phyloP scores from a whole-genome alignment of 495 filamentous ascomycete species.

The Aspergillus incahuasiensis region DNA sequence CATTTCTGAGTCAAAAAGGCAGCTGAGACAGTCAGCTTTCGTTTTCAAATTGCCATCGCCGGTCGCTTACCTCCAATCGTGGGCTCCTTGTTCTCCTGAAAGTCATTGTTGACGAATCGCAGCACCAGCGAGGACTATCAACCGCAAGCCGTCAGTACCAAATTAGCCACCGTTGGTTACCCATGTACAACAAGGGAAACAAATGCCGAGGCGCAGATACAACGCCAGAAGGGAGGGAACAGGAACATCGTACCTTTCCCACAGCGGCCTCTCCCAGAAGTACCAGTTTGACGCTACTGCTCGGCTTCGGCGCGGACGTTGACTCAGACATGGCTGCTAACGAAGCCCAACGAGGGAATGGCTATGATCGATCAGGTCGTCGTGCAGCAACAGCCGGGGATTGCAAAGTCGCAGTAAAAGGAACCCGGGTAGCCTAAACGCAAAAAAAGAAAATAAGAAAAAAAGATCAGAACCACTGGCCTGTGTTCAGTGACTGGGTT shows the following conservation, averaged over 20 bases:
- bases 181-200: slow-evolving; percentile 18
- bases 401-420: slow-evolving; percentile 23
- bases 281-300: slow-evolving; percentile 98
- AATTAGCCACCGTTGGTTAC: slow-evolving; percentile 14
- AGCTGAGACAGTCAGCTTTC: slow-evolving; percentile 53
- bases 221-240: background rate
- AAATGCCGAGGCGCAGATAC: slow-evolving; percentile 7
- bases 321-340: slow-evolving; percentile 38
- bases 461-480: slow-evolving; percentile 14
- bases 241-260: slow-evolving; percentile 70
- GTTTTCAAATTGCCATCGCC: background rate
- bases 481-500: slow-evolving; percentile 7
- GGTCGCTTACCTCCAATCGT: slow-evolving; percentile 85
- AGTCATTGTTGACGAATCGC: slow-evolving; percentile 99
- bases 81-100: slow-evolving; percentile 99
- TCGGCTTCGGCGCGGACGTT: slow-evolving; percentile 72
- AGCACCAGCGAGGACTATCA: slow-evolving; percentile 90
- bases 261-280: slow-evolving; percentile 95
- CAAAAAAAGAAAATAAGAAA: slow-evolving; percentile 18
- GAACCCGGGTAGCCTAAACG: slow-evolving; percentile 20
- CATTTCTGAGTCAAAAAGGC: slow-evolving; percentile 99
- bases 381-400: slow-evolving; percentile 25
- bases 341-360: slow-evolving; percentile 17
- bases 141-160: slow-evolving; percentile 1
- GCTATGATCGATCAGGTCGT: slow-evolving; percentile 28